These are phyloP conservation scores for Volvariella volvacea DNA, from an alignment of 1,284 basidiomycete genomes.

Conservation along the genomic window DNA sequence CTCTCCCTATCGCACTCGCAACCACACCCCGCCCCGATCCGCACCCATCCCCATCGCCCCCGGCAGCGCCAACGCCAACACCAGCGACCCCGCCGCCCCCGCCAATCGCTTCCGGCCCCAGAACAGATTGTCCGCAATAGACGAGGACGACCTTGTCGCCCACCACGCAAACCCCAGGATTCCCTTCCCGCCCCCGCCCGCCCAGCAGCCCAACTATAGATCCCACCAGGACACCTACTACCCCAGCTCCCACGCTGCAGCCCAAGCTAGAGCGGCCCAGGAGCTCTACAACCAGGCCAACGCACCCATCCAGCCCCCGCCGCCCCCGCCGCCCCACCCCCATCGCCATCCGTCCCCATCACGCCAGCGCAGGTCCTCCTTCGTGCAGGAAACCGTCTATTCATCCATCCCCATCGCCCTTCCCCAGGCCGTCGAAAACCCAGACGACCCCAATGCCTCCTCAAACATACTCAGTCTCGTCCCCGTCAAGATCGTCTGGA, in stretches of 20 bases:
- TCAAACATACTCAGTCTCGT: slow-evolving; percentile 25
- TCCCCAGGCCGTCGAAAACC: slow-evolving; percentile 22
- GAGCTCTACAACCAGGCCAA: slow-evolving; percentile 24
- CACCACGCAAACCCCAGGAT: slow-evolving; percentile 13
- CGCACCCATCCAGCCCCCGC: slow-evolving; percentile 12
- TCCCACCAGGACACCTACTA: slow-evolving; percentile 9
- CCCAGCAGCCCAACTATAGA: slow-evolving; percentile 8
- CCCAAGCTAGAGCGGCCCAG: slow-evolving; percentile 18
- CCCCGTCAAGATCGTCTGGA: slow-evolving; percentile 56
- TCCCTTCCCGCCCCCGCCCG: slow-evolving; percentile 12
- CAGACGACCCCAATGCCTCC: slow-evolving; percentile 8
- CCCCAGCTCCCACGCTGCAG: slow-evolving; percentile 15
- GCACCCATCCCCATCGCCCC: slow-evolving; percentile 38
- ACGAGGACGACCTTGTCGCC: slow-evolving; percentile 18
- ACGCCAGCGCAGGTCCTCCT: slow-evolving; percentile 15
- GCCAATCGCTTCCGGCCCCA: slow-evolving; percentile 14
- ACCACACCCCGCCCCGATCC: slow-evolving; percentile 33
- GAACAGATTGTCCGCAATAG: slow-evolving; percentile 14
- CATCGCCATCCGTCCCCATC: slow-evolving; percentile 6
- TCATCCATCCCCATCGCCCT: slow-evolving; percentile 59
- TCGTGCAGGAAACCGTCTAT: slow-evolving; percentile 50
- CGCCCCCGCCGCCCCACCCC: too few species aligned
- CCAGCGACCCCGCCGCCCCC: slow-evolving; percentile 8
- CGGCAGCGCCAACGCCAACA: slow-evolving; percentile 13
- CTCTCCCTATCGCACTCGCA: slow-evolving; percentile 15